These are phyloP conservation scores for Striga asiatica DNA, from an alignment of 257 asterid genomes.

Conservation along the genomic window DNA sequence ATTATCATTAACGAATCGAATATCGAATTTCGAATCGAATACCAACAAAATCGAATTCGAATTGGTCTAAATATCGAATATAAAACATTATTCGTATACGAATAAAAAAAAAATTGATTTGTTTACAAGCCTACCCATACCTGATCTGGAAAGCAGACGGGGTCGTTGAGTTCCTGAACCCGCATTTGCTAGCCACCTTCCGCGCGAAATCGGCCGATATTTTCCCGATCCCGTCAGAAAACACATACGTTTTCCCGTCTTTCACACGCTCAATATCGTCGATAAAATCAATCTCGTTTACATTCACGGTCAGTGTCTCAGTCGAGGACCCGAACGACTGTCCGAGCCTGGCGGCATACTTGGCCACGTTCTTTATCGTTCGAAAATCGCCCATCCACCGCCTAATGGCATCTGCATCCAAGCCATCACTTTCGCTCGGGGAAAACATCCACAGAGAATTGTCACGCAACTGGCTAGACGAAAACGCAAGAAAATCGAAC, in stretches of 20 bases:
- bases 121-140: too few species aligned
- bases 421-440: conserved; percentile 18
- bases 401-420: conserved; percentile 48
- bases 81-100: too few species aligned
- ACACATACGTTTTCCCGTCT: conserved; percentile 22
- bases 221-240: conserved; percentile 94
- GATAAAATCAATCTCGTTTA: conserved; percentile 41
- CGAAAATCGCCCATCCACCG: conserved; percentile 80
- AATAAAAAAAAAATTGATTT: too few species aligned
- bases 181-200: conserved; percentile 59
- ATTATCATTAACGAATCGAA: too few species aligned
- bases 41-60: too few species aligned
- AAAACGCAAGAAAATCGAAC: conserved; percentile 85
- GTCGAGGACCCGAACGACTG: conserved; percentile 84
- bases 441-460: conserved; percentile 95
- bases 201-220: conserved; percentile 60
- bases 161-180: conserved; percentile 25
- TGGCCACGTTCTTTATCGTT: conserved; percentile 63
- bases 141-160: conserved; percentile 93
- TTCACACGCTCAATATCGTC: conserved; percentile 35
- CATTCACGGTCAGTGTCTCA: conserved; percentile 49
- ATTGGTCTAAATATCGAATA: too few species aligned
- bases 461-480: conserved; percentile 82
- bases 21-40: too few species aligned
- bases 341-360: conserved; percentile 98